phyloP scores from a whole-genome alignment of 768 basidiomycete genomes.

The Rhodotorula paludigena region DNA sequence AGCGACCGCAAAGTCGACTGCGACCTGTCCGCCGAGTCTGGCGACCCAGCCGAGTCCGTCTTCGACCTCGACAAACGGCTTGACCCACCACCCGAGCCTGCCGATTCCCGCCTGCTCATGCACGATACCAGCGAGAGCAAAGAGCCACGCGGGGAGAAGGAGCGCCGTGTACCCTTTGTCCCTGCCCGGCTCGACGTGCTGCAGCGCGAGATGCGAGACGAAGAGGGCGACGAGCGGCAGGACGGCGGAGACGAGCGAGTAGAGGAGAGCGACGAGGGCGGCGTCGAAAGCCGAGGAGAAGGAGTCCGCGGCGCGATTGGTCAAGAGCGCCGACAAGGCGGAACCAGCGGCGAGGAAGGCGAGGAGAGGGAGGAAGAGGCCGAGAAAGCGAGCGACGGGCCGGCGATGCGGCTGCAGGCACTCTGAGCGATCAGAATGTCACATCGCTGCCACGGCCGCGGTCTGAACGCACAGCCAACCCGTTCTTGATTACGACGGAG shows the following conservation, averaged over 20 bases:
- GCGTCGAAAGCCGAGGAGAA: background rate
- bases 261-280: background rate
- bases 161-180: background rate
- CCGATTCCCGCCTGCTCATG: background rate
- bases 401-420: background rate
- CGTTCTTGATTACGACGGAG: background rate
- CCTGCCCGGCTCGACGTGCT: no score
- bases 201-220: background rate
- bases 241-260: background rate
- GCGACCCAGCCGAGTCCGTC: background rate
- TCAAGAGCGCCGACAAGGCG: background rate
- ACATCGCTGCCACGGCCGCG: no score
- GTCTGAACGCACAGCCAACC: background rate
- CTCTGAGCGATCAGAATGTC: background rate
- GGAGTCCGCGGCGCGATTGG: background rate
- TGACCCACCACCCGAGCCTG: background rate
- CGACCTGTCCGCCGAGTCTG: background rate
- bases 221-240: background rate
- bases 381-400: background rate
- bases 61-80: background rate
- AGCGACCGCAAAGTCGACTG: background rate
- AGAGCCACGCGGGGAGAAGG: background rate
- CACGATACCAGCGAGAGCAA: background rate
- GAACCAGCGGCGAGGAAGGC: background rate
- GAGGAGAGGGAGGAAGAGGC: background rate